Evolutionary conservation across 495 filamentous ascomycete genomes (phyloP).

Genomic region (Penicillium turbatum): DNA sequence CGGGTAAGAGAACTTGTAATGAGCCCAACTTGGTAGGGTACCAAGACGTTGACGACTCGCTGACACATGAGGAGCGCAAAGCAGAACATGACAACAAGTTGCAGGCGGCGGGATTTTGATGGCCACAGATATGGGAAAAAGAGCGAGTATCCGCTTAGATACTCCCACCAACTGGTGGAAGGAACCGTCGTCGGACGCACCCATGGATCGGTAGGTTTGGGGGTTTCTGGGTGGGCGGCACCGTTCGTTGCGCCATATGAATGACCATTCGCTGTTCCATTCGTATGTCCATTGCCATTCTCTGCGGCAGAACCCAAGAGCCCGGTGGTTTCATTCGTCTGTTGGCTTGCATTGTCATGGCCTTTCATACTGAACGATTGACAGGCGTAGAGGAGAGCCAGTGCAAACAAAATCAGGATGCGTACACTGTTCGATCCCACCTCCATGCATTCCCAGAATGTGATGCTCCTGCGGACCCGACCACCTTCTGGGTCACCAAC

Average conservation of each 20-base stretch:
- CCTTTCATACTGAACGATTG: slow-evolving; percentile 42
- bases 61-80: slow-evolving; percentile 69
- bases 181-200: slow-evolving; percentile 61
- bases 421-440: slow-evolving; percentile 57
- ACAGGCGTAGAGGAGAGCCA: slow-evolving; percentile 56
- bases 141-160: slow-evolving; percentile 78
- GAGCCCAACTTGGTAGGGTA: slow-evolving; percentile 67
- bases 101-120: slow-evolving; percentile 61
- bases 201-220: slow-evolving; percentile 53
- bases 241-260: slow-evolving; percentile 49
- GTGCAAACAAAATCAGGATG: slow-evolving; percentile 52
- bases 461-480: slow-evolving; percentile 46
- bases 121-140: slow-evolving; percentile 95
- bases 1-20: slow-evolving; percentile 66
- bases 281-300: slow-evolving; percentile 36
- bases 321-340: slow-evolving; percentile 51
- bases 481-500: slow-evolving; percentile 51
- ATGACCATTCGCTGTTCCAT: slow-evolving; percentile 42
- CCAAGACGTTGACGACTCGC: slow-evolving; percentile 71
- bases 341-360: slow-evolving; percentile 18
- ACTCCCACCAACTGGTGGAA: slow-evolving; percentile 82
- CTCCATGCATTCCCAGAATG: slow-evolving; percentile 61
- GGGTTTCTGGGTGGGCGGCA: slow-evolving; percentile 30
- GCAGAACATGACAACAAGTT: slow-evolving; percentile 69
- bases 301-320: slow-evolving; percentile 42